These are phyloP conservation scores for Kwoniella dejecticola DNA, from an alignment of 768 basidiomycete species.

Conservation along the genomic window DNA sequence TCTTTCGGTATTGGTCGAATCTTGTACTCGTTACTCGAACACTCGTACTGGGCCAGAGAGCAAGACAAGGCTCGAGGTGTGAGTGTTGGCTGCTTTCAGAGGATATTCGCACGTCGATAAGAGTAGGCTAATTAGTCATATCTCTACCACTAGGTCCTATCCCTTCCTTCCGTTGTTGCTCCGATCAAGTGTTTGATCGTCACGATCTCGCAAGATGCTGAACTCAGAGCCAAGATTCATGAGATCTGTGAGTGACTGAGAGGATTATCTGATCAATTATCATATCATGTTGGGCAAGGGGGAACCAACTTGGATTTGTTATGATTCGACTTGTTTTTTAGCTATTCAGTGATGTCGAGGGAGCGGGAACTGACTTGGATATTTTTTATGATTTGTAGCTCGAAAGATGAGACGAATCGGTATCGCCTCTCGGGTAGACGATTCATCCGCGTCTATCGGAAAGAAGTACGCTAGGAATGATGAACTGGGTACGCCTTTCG, in stretches of 20 bases:
- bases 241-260: slow-evolving; percentile 81
- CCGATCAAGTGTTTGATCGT: slow-evolving; percentile 97
- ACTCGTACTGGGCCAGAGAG: slow-evolving; percentile 92
- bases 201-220: slow-evolving; percentile 80
- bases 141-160: slow-evolving; percentile 73
- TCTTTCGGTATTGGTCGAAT: slow-evolving; percentile 98
- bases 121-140: not conserved
- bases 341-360: too few relatives aligned
- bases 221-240: slow-evolving; percentile 77
- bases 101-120: too few relatives aligned
- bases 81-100: slow-evolving; percentile 55
- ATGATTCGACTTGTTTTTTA: too few relatives aligned
- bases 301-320: too few relatives aligned
- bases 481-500: slow-evolving; percentile 96
- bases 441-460: slow-evolving; percentile 91
- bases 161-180: slow-evolving; percentile 82
- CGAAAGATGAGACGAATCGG: slow-evolving; percentile 83
- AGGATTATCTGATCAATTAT: not conserved
- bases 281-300: too few relatives aligned
- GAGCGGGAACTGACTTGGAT: too few relatives aligned
- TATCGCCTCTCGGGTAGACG: slow-evolving; percentile 90
- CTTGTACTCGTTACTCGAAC: slow-evolving; percentile 88
- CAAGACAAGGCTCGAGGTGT: slow-evolving; percentile 87
- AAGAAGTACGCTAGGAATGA: slow-evolving; percentile 97
- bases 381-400: slow-evolving; percentile 60